phyloP scores from a whole-genome alignment of 2,329 filamentous ascomycete species.

The Pseudogymnoascus sp. region DNA sequence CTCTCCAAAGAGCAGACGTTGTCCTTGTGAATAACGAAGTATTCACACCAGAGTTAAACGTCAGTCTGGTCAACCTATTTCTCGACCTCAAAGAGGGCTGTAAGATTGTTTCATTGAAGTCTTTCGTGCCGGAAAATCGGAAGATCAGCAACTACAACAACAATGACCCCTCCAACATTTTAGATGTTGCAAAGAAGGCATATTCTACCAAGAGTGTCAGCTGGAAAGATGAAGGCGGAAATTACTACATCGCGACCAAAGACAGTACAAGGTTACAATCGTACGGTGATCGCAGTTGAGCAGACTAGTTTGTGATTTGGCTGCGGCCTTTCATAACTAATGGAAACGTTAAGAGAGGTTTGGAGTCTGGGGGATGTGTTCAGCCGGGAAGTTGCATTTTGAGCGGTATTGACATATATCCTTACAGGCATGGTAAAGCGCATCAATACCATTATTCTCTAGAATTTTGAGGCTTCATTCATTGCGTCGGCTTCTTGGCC shows the following conservation, averaged over 20 bases:
- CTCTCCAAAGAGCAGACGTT: constrained; percentile 82
- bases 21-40: constrained; percentile 97
- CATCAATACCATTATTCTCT: constrained; percentile 7
- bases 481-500: constrained; percentile 79
- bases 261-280: constrained; percentile 19
- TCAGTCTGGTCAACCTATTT: constrained; percentile 78
- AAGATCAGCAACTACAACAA: constrained; percentile 66
- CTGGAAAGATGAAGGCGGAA: constrained; percentile 79
- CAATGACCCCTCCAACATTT: constrained; percentile 71
- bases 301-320: not conserved
- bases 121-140: constrained; percentile 75
- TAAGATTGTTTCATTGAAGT: constrained; percentile 84
- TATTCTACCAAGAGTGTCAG: constrained; percentile 70
- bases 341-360: constrained; percentile 4
- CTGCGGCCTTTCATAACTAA: constrained; percentile 11
- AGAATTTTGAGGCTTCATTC: constrained; percentile 47
- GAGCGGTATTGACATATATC: constrained; percentile 7
- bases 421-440: constrained; percentile 6
- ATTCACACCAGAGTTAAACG: constrained; percentile 82
- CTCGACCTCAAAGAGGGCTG: constrained; percentile 86
- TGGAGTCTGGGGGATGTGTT: not conserved
- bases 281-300: constrained; percentile 7
- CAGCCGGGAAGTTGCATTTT: not conserved
- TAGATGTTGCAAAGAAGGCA: constrained; percentile 65
- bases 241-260: constrained; percentile 83